phyloP scores from a whole-genome alignment of 164 flowering plant genomes.

The Magnolia changhungtana region DNA sequence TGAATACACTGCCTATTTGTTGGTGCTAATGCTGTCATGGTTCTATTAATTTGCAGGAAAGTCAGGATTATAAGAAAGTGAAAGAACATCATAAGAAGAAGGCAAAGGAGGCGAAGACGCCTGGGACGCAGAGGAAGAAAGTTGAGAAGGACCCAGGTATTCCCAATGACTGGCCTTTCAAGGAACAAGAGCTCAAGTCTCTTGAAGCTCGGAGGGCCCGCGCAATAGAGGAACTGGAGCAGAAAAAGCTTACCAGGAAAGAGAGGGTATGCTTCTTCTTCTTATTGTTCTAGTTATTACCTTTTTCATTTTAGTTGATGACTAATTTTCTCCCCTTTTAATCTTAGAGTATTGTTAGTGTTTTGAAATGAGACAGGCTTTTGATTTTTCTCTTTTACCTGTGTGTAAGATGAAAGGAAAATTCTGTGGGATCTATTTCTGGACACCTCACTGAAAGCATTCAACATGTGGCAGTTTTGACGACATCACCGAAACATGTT shows the following conservation, averaged over 20 bases:
- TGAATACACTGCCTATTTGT: neutral
- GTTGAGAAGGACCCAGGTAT: slow-evolving; percentile 97
- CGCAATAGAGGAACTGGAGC: slow-evolving; percentile 75
- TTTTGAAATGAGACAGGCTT: neutral
- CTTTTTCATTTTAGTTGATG: neutral
- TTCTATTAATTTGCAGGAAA: slow-evolving; percentile 44
- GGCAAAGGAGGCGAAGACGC: slow-evolving; percentile 93
- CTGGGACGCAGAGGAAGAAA: slow-evolving; percentile 40
- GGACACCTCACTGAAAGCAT: too few species aligned
- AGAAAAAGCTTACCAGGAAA: slow-evolving; percentile 84
- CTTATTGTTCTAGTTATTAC: neutral
- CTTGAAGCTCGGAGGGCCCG: slow-evolving; percentile 81
- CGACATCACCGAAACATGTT: too few species aligned
- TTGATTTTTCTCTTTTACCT: neutral
- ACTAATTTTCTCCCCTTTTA: neutral
- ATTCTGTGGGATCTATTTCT: too few species aligned
- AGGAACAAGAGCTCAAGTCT: slow-evolving; percentile 94
- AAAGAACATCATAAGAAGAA: slow-evolving; percentile 94
- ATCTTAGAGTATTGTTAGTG: neutral
- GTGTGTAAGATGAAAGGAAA: too few species aligned
- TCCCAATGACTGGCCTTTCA: slow-evolving; percentile 96
- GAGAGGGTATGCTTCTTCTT: slow-evolving; percentile 62
- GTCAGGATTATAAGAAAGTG: slow-evolving; percentile 77
- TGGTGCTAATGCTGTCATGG: neutral
- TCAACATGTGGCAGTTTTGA: too few species aligned